These are phyloP conservation scores for Colletotrichum sp. DNA, from an alignment of 2,329 filamentous ascomycete species.

Conservation along the genomic window DNA sequence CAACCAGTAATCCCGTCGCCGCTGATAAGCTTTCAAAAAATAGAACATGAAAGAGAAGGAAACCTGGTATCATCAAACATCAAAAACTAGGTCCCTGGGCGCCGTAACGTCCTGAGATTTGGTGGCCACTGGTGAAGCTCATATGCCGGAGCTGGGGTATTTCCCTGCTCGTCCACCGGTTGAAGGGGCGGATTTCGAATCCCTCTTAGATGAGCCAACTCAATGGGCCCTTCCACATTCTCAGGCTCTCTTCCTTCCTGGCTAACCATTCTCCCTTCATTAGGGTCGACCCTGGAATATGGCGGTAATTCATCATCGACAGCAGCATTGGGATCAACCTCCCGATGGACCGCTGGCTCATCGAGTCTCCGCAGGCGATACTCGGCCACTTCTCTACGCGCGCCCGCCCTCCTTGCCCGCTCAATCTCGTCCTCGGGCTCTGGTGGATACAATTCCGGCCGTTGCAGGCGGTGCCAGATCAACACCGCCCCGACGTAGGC, in stretches of 20 bases:
- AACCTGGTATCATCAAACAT: background rate
- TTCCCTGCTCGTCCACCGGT: background rate
- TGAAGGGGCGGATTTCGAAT: background rate
- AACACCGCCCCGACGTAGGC: background rate
- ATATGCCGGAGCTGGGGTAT: background rate
- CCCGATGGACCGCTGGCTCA: background rate
- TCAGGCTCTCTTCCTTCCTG: background rate
- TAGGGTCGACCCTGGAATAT: slow-evolving; percentile 10
- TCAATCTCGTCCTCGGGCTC: background rate
- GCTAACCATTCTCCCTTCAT: background rate
- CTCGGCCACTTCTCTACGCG: background rate
- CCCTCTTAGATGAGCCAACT: background rate
- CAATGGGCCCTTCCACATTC: background rate
- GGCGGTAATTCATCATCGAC: slow-evolving; percentile 2
- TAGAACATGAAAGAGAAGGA: background rate
- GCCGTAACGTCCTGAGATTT: background rate
- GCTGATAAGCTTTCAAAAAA: background rate
- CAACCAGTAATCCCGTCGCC: background rate
- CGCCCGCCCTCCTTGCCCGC: background rate
- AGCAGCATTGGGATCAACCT: background rate
- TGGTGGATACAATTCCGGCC: background rate
- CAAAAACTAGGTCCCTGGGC: background rate
- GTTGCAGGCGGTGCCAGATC: background rate
- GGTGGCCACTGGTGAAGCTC: background rate
- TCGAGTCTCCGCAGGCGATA: background rate